Base-by-base conservation (phyloP, 2,329 filamentous ascomycete species). In the Colletotrichum sublineola region DNA sequence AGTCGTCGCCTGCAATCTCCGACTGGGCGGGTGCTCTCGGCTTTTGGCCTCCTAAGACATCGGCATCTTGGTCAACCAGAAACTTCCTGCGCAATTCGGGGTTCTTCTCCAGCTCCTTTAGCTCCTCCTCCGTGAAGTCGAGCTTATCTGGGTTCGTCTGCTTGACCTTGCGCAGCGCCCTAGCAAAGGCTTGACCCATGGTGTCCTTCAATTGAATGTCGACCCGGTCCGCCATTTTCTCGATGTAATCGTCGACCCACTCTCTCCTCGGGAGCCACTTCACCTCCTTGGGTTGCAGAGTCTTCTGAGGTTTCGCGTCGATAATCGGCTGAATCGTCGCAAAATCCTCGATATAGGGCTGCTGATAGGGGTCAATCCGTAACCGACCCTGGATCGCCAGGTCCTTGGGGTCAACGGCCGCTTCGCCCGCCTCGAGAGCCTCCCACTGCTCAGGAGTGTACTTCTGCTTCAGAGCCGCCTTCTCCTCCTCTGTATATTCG, bases 321-420 rank as follows among this genome's bases (percentile, higher is more conserved):
- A 96, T 88, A 62, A 94, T 86, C 65, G 94, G 94, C 78, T 94
- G 90, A 74, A 96, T 88, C 69, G 88, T 88, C 72, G 92, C 90
- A 78, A 97, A 93, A 81, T 97, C 94, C 80, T 98, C 95, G 67
- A 96, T 84, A 81, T 97, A 96, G 73, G 89, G 86, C 62, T 95
- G 84, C 65, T 86, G 86, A 86, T 94, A 93, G 11, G 91, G 88
- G 80, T 97, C 95, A 67, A 85, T 87, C 73, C 94, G 91, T 76
- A 93, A 82, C 55, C 90, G 87, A 75, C 92, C 93, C 83, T 96
- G 93, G 44, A 90, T 86, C 53, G 92, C 86, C 79, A 98, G 80
- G 81, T 98, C 94, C 75, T 90, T 86, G 12, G 92, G 85, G 79
- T 93, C 88, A 80, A 98, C 91, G 75, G 93, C 90, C 73, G 88